Conservation (phyloP, 1,284 basidiomycete genomes). For the Malassezia globosa region DNA sequence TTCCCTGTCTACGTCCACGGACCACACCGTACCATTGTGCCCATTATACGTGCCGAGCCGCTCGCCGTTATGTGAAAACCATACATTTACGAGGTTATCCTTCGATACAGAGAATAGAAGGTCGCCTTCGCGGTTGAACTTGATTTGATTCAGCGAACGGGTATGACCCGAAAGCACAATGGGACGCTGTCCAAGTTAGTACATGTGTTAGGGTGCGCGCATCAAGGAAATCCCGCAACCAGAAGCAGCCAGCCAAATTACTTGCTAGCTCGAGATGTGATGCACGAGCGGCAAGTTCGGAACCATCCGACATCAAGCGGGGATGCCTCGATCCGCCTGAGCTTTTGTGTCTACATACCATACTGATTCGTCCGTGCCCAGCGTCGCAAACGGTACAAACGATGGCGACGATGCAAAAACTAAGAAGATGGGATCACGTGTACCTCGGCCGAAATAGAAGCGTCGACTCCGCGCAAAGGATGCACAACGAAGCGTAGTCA, state of each 20-base stretch:
- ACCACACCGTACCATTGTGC: conserved; percentile 94
- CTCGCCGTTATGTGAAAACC: conserved; percentile 98
- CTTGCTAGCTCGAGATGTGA: too few relatives aligned
- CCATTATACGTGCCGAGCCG: conserved; percentile 91
- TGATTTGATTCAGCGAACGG: conserved; percentile 71
- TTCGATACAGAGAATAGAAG: conserved; percentile 91
- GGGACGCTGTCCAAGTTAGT: conserved; percentile 29
- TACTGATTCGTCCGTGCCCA: conserved; percentile 9
- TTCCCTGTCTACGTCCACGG: conserved; percentile 82
- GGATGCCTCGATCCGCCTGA: too few relatives aligned
- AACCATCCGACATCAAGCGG: too few relatives aligned
- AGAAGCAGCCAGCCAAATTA: too few relatives aligned
- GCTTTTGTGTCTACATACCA: conserved; percentile 8
- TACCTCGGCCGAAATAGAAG: conserved; percentile 15
- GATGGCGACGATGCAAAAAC: conserved; percentile 14
- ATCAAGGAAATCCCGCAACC: too few relatives aligned
- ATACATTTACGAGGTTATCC: conserved; percentile 87
- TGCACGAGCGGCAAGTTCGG: too few relatives aligned
- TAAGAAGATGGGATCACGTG: conserved; percentile 17
- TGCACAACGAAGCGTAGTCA: neutral
- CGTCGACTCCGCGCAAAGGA: neutral
- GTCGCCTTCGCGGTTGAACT: conserved; percentile 84
- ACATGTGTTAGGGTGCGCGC: too few relatives aligned
- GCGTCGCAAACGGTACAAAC: neutral
- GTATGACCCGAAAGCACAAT: conserved; percentile 66